Conservation (phyloP, 192 early-diverging fungal genomes). For the Entrophospora sp. region DNA sequence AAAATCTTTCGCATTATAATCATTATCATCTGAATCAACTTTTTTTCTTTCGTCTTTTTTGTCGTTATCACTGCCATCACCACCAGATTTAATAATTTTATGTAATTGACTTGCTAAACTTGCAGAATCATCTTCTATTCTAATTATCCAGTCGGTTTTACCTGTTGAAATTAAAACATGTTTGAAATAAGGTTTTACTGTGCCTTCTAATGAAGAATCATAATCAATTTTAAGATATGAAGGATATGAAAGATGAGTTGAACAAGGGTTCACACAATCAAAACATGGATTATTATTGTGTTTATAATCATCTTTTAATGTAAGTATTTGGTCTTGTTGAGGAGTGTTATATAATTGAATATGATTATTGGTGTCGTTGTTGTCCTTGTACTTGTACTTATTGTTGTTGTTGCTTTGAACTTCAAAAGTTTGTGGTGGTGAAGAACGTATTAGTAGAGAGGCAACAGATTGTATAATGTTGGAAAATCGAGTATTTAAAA, state of each 20-base stretch:
- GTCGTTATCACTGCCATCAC: neutral
- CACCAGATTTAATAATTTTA: slow-evolving; percentile 23
- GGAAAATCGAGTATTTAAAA: too few relatives aligned
- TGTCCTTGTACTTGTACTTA: too few relatives aligned
- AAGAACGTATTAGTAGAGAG: too few relatives aligned
- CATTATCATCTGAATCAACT: too few relatives aligned
- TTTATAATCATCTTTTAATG: too few relatives aligned
- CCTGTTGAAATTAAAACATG: slow-evolving; percentile 51
- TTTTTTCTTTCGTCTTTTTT: slow-evolving; percentile 5
- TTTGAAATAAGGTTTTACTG: slow-evolving; percentile 43
- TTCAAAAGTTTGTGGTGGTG: too few relatives aligned
- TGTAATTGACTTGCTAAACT: slow-evolving; percentile 35
- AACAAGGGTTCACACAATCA: slow-evolving; percentile 36
- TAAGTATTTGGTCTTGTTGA: too few relatives aligned
- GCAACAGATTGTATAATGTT: too few relatives aligned
- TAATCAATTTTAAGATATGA: slow-evolving; percentile 44
- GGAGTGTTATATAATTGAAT: too few relatives aligned
- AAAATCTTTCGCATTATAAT: neutral
- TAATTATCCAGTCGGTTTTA: slow-evolving; percentile 35
- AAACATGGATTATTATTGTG: slow-evolving; percentile 33
- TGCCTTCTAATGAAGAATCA: slow-evolving; percentile 30
- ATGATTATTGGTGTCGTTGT: too few relatives aligned
- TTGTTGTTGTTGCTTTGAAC: too few relatives aligned
- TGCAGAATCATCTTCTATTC: slow-evolving; percentile 41
- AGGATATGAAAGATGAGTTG: slow-evolving; percentile 36